Percentiles rank a stretch among this genome's conserved stretches.
These are phyloP conservation scores for Ilyonectria robusta DNA, from an alignment of 2,329 filamentous ascomycete genomes.

Conservation along the genomic window DNA sequence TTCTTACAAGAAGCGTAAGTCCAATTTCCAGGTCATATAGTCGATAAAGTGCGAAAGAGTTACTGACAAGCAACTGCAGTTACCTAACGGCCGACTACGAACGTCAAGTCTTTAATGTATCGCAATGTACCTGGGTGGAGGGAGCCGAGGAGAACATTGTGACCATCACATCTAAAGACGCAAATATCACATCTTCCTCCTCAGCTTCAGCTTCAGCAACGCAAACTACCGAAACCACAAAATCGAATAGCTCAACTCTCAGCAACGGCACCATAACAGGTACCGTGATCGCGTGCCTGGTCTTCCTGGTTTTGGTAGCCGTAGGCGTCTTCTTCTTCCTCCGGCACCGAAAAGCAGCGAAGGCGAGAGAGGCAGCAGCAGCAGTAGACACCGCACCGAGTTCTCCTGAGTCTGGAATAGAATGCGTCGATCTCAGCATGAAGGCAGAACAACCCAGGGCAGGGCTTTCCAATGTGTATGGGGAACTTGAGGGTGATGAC, in stretches of 20 bases:
- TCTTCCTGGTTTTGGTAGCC: neutral
- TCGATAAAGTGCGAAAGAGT: neutral
- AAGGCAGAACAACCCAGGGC: neutral
- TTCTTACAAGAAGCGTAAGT: constrained; percentile 35
- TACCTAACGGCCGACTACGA: constrained; percentile 37
- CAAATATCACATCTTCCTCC: neutral
- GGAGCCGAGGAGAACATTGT: constrained; percentile 2
- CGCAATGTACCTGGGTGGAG: constrained; percentile 14
- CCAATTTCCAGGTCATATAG: neutral
- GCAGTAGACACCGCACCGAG: neutral
- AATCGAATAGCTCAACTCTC: neutral
- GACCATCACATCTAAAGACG: constrained; percentile 10
- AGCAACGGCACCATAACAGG: constrained; percentile 1
- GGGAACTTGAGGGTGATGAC: constrained; percentile 5
- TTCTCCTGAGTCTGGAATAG: neutral
- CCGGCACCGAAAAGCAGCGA: neutral
- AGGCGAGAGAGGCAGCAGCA: neutral
- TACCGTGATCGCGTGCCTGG: neutral
- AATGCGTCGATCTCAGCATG: neutral
- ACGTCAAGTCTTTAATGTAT: constrained; percentile 29
- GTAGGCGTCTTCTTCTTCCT: neutral
- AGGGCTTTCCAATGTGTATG: neutral
- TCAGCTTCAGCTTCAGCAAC: neutral
- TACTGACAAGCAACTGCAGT: neutral
- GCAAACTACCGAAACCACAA: neutral